Evolutionary conservation across 192 early-diverging fungal genomes (phyloP).

Genomic region (Chytriomyces sp.): DNA sequence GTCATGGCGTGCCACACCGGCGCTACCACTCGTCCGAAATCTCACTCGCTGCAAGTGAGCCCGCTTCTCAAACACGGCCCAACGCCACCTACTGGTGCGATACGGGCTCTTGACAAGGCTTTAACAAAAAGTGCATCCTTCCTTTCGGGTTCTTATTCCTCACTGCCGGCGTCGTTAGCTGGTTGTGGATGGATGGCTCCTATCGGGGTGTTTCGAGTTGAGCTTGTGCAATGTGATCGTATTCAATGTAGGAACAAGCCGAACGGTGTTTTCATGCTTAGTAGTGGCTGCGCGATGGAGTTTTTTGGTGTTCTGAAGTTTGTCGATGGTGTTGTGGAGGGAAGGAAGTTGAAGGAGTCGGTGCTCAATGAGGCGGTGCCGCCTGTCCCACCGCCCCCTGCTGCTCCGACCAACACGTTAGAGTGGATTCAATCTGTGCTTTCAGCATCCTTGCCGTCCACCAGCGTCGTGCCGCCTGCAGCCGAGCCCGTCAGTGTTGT

Average conservation of each 20-base stretch:
- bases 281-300: background rate
- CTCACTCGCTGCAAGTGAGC: background rate
- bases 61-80: conserved; percentile 32
- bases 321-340: conserved; percentile 2
- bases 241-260: background rate
- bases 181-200: conserved; percentile 11
- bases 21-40: background rate
- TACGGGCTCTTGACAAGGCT: background rate
- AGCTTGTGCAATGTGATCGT: conserved; percentile 15
- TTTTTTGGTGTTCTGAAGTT: conserved; percentile 30
- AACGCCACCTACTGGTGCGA: background rate
- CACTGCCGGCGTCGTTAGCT: no score
- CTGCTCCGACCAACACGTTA: background rate
- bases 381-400: background rate
- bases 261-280: background rate
- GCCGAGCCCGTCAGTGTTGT: background rate
- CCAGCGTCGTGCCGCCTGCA: background rate
- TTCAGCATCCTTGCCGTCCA: background rate
- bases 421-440: background rate
- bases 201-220: conserved; percentile 34
- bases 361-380: background rate
- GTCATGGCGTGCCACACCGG: conserved; percentile 11
- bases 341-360: background rate
- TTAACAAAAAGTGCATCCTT: background rate
- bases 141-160: background rate